Base-by-base conservation (phyloP, 208 protist species). In the Lotmaria passim region DNA sequence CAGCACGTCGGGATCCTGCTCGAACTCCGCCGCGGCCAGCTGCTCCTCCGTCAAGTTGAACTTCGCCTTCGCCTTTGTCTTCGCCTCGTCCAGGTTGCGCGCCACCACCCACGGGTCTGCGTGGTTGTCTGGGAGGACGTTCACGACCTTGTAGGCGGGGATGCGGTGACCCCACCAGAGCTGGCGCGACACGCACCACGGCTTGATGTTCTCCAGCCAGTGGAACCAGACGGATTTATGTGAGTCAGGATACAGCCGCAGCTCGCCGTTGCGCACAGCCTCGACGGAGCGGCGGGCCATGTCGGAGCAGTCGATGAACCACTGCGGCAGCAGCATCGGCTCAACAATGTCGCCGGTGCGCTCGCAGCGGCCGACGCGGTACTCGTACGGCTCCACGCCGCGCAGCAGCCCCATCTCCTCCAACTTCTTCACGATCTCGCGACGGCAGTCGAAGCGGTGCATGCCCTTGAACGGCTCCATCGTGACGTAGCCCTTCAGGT, bases 131-230 rank as follows among this genome's bases (percentile, higher is more conserved):
- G 70, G 68, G 30, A 77, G 53, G 24, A 64, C 51, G 34, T 89
- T 31, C 8, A 57, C 63, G 8, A 98, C 88, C 48, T 95, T 93
- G 82, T 99, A 99, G 19, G 98, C 99, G 14, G 99, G 99, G 70
- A 99, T 99, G 68, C 98, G 94, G 82, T 99, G 99, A 31, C 99
- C 99, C 99, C 99, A 99, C 99, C 98, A 99, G 24, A 99, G 91
- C 87, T 99, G 98, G 33, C 99, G 88, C 14, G 98, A 99, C 36
- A 99, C 97, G 75, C 98, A 97, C 98, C 98, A 99, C 68, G 98
- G 97, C 70, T 97, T 90, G 77, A 97, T 94, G 60, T 98, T 97
- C 69, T 96, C 94, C 33, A 99, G 89, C 97, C 97, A 99, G 80
- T 98, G 86, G 83, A 84, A 96, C 98, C 98, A 99, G 30, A 92